Evolutionary conservation across 768 basidiomycete species (phyloP).

Genomic region (Mycena haematopus): DNA sequence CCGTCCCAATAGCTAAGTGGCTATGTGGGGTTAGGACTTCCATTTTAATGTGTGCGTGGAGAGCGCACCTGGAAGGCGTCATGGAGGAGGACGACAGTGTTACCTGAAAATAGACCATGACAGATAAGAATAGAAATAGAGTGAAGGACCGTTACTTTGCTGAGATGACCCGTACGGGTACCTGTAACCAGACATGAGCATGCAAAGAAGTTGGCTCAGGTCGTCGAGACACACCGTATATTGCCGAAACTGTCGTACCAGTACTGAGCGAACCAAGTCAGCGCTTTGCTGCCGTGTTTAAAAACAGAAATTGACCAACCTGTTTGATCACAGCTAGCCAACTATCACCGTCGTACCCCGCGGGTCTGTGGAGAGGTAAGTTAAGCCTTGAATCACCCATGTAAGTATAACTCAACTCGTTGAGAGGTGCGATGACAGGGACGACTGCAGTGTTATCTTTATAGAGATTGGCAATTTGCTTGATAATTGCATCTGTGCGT

Average conservation of each 20-base stretch:
- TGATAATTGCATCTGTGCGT: constrained; percentile 71
- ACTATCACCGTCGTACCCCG: constrained; percentile 64
- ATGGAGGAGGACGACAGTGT: constrained; percentile 21
- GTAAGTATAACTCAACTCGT: constrained; percentile 63
- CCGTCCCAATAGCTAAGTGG: constrained; percentile 21
- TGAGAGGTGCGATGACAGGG: constrained; percentile 74
- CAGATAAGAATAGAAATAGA: neutral
- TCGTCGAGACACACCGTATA: constrained; percentile 57
- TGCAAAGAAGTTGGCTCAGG: neutral
- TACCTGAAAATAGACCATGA: constrained; percentile 9
- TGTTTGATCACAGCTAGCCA: constrained; percentile 57
- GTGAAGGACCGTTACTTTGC: constrained; percentile 46
- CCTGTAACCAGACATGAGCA: constrained; percentile 8
- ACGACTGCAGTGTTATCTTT: constrained; percentile 60
- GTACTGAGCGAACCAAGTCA: constrained; percentile 54
- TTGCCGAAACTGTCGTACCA: constrained; percentile 79
- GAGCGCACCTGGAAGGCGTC: constrained; percentile 25
- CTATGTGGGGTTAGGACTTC: neutral
- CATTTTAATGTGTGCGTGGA: neutral
- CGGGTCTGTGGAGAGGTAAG: constrained; percentile 57
- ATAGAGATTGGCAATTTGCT: constrained; percentile 65
- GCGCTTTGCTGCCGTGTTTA: neutral
- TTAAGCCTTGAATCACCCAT: neutral
- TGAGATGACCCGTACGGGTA: constrained; percentile 41
- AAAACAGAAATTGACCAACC: constrained; percentile 34